These are phyloP conservation scores for Hibiscus tridactylites DNA, from an alignment of 345 rosid genomes.

Conservation along the genomic window DNA sequence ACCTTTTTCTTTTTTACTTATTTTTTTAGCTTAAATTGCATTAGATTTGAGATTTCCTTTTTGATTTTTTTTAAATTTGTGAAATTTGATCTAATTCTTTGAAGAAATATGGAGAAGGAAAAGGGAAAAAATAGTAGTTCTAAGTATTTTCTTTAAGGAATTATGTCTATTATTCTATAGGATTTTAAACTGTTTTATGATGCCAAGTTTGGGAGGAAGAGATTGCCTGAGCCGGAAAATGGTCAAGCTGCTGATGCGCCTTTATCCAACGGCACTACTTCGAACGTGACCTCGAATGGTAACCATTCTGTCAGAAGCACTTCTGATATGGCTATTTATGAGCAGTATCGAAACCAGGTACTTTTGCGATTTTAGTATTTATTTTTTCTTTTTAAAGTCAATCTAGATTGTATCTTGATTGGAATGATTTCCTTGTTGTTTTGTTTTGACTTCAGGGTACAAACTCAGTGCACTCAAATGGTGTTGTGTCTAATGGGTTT, in stretches of 20 bases:
- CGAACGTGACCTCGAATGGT: too few relatives aligned
- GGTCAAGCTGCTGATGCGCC: slow-evolving; percentile 10
- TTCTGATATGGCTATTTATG: slow-evolving; percentile 60
- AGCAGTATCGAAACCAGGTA: slow-evolving; percentile 67
- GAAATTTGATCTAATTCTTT: neutral
- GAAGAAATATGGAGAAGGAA: neutral
- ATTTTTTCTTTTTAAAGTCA: neutral
- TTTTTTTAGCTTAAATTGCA: neutral
- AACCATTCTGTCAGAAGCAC: slow-evolving; percentile 10
- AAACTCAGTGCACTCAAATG: slow-evolving; percentile 28
- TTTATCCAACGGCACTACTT: slow-evolving; percentile 19
- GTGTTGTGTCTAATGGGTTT: slow-evolving; percentile 30
- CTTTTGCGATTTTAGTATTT: neutral
- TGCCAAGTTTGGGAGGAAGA: slow-evolving; percentile 94
- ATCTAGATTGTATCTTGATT: neutral
- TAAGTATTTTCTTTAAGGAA: slow-evolving; percentile 35
- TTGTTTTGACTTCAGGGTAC: slow-evolving; percentile 31
- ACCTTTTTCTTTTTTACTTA: neutral
- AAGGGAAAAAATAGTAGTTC: neutral
- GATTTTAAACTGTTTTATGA: slow-evolving; percentile 77
- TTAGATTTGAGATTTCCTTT: neutral
- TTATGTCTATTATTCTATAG: slow-evolving; percentile 31
- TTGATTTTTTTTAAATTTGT: neutral
- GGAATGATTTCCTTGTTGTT: neutral
- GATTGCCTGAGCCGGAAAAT: slow-evolving; percentile 31